Conservation (phyloP, 352 stramenopile species). For the Phytopythium oedochilum region DNA sequence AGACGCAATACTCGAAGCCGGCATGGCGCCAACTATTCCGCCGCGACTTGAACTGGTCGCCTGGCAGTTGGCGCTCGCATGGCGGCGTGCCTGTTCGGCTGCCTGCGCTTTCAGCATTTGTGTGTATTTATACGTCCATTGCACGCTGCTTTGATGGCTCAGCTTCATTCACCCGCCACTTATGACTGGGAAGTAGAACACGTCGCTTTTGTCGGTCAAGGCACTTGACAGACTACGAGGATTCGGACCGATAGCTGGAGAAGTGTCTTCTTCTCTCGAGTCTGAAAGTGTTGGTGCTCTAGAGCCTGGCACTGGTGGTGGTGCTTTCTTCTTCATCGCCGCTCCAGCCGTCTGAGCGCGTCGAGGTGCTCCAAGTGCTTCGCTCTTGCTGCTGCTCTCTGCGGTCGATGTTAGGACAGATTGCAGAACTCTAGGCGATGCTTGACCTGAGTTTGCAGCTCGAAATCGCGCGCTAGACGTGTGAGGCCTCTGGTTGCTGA, state of each 20-base stretch:
- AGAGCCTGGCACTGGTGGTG: background rate
- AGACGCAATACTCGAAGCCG: background rate
- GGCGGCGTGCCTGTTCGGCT: background rate
- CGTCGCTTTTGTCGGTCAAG: background rate
- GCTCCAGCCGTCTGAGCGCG: conserved; percentile 26
- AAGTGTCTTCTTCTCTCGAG: background rate
- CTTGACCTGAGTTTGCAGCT: background rate
- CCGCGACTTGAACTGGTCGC: background rate
- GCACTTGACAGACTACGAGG: background rate
- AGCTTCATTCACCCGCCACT: too few species aligned
- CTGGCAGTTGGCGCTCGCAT: background rate
- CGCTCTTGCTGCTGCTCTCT: conserved; percentile 9
- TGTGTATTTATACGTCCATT: background rate
- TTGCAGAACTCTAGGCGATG: background rate
- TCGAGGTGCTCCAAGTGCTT: conserved; percentile 7
- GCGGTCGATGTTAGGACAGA: conserved; percentile 2
- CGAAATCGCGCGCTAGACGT: conserved; percentile 15
- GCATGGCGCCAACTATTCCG: background rate
- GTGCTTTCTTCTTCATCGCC: conserved; percentile 5
- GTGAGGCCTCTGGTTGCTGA: conserved; percentile 10
- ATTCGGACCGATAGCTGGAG: background rate
- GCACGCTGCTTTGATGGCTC: background rate
- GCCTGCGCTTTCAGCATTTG: too few species aligned
- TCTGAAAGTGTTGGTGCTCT: background rate
- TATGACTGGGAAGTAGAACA: background rate